Evolutionary conservation across 163 green algal species (phyloP), one percentile per base, ranked within the genome.

Genomic region (Scenedesmus sp.): DNA sequence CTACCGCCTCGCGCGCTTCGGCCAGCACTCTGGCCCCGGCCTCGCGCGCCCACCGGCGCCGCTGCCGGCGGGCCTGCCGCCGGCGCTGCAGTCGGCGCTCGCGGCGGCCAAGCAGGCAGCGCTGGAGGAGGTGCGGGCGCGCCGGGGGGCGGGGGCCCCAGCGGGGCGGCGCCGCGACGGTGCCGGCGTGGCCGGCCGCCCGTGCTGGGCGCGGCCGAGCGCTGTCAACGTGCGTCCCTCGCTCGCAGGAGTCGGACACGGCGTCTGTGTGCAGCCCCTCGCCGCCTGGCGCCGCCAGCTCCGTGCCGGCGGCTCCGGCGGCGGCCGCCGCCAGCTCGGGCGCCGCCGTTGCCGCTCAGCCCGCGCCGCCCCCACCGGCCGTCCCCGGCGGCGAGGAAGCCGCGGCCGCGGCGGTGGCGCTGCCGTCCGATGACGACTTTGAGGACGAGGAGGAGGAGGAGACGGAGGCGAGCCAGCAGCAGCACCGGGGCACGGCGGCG

Each of bases 251-350:
- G 62, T 81, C 74, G 13, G 74, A 81, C 45, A 56, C 33, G 6
- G 53, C 71, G 6, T 81, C 74, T 36, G 74, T 81, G 17, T 81
- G 60, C 62, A 81, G 74, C n/a, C 74, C 74, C 48, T 81, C 74
- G 28, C 74, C 74, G 10, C 50, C n/a, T n/a, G n/a, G n/a, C 47
- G 58, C 15, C 50, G 2, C 57, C 70, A 33, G 33, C 50, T 18
- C 39, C 11, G n/a, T n/a, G n/a, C n/a, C n/a, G n/a, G n/a, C n/a
- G n/a, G n/a, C n/a, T n/a, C n/a, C 56, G 28, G 13, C 50, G 64
- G 53, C 66, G 48, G 44, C 57, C 58, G 57, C 18, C 50, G 44
- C 67, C 31, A 70, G 42, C 42, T 79, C 70, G 31, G 63, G 45
- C n/a, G 72, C 53, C 22, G 73, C 45, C 44, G 73, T 42, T 42